Conservation (phyloP, 768 basidiomycete species). For the Amanita muscaria region DNA sequence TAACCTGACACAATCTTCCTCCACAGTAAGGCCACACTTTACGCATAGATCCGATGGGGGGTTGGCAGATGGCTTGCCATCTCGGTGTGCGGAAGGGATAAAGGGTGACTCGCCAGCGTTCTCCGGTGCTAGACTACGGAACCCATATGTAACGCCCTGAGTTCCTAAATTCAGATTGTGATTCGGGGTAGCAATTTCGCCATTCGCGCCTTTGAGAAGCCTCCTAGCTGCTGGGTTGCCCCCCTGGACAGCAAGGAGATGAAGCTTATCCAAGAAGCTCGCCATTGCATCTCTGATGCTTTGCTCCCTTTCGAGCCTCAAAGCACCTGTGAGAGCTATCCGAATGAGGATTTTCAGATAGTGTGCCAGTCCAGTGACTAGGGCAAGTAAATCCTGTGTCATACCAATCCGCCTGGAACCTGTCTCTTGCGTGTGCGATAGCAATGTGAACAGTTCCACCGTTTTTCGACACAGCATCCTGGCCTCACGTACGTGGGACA, state of each 20-base stretch:
- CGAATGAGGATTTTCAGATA: conserved; percentile 99
- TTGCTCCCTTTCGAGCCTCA: conserved; percentile 92
- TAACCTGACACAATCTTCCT: conserved; percentile 92
- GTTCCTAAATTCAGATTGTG: conserved; percentile 60
- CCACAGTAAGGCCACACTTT: conserved; percentile 82
- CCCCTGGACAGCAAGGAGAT: conserved; percentile 80
- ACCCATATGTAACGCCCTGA: conserved; percentile 85
- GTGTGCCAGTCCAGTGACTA: conserved; percentile 98
- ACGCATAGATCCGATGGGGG: conserved; percentile 90
- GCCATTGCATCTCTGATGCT: conserved; percentile 75
- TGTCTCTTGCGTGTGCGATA: conserved; percentile 93
- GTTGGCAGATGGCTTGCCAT: conserved; percentile 49
- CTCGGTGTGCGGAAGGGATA: conserved; percentile 30
- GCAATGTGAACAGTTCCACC: conserved; percentile 92
- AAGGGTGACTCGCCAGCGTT: conserved; percentile 87
- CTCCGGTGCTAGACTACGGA: conserved; percentile 85
- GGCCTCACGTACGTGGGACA: conserved; percentile 97
- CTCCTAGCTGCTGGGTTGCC: conserved; percentile 72
- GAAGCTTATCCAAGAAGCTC: conserved; percentile 87
- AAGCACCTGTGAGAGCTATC: conserved; percentile 90
- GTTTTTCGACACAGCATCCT: conserved; percentile 98
- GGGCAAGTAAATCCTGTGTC: conserved; percentile 92
- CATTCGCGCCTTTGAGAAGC: conserved; percentile 67
- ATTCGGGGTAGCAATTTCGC: conserved; percentile 42
- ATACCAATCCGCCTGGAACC: conserved; percentile 88